phyloP scores from a whole-genome alignment of 148 eudicot genomes.

The Rhododendron mucronatum region DNA sequence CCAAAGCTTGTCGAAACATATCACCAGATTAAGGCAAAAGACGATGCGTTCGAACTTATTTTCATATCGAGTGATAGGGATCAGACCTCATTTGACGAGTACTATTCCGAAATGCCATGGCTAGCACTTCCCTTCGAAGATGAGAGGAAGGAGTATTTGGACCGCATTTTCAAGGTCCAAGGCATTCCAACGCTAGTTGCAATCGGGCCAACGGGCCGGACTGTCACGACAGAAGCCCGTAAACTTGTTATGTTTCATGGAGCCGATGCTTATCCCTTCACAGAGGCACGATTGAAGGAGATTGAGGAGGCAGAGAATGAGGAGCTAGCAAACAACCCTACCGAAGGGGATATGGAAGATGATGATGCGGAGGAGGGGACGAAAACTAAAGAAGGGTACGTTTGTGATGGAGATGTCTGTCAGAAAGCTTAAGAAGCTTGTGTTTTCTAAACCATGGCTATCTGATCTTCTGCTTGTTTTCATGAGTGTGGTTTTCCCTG shows the following conservation, averaged over 20 bases:
- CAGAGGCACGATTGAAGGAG: conserved; percentile 39
- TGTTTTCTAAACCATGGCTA: not conserved
- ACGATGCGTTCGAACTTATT: conserved; percentile 37
- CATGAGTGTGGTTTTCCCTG: not conserved
- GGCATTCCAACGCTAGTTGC: conserved; percentile 55
- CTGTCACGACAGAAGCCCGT: conserved; percentile 40
- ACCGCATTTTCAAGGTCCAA: conserved; percentile 36
- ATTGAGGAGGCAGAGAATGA: conserved; percentile 26
- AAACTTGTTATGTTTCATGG: conserved; percentile 37
- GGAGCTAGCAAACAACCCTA: conserved; percentile 18
- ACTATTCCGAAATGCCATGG: not conserved
- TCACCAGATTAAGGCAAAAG: conserved; percentile 50
- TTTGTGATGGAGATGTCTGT: conserved; percentile 59
- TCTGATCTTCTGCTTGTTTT: not conserved
- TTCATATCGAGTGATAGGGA: not conserved
- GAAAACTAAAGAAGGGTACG: conserved; percentile 35
- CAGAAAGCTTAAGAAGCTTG: conserved; percentile 14
- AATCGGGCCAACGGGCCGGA: conserved; percentile 41
- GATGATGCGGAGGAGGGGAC: conserved; percentile 10
- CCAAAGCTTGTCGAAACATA: conserved; percentile 47
- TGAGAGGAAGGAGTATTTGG: conserved; percentile 33
- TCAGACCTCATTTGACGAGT: conserved; percentile 4
- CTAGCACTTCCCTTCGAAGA: conserved; percentile 20
- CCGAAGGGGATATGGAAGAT: conserved; percentile 19
- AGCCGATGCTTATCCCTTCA: conserved; percentile 55